Conservation (phyloP, 148 eudicot genomes). For the Silene conica region DNA sequence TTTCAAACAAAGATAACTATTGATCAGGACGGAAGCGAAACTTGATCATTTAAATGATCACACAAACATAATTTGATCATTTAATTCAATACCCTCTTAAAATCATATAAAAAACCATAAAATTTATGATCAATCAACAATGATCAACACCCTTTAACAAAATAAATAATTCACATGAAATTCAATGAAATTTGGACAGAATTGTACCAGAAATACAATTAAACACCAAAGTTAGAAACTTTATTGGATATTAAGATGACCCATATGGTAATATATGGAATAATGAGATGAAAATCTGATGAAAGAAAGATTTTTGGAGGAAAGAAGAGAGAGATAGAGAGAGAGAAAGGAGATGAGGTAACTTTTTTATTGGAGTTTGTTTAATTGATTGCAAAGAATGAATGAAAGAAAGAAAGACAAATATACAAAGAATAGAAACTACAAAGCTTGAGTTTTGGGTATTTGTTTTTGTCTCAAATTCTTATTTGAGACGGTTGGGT, state of each 20-base stretch:
- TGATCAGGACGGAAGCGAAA: background rate
- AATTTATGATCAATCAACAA: conserved; percentile 29
- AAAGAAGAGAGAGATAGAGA: background rate
- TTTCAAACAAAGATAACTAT: too few species aligned
- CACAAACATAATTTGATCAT: conserved; percentile 5
- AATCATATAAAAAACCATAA: background rate
- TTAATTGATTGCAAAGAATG: conserved; percentile 14
- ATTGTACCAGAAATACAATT: conserved; percentile 8
- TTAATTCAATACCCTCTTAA: background rate
- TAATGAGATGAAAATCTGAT: conserved; percentile 1
- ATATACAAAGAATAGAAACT: background rate
- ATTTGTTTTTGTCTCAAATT: background rate
- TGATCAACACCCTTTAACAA: conserved; percentile 29
- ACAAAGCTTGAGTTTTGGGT: conserved; percentile 4
- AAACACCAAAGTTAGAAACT: conserved; percentile 22
- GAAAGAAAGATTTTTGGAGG: background rate
- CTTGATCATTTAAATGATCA: conserved; percentile 14
- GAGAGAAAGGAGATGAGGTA: conserved; percentile 13
- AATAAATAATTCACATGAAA: conserved; percentile 16
- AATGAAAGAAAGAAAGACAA: background rate
- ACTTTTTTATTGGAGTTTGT: conserved; percentile 21
- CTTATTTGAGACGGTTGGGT: too few species aligned
- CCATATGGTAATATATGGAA: background rate
- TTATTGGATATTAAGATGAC: conserved; percentile 18
- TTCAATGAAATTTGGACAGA: conserved; percentile 12